Conservation (phyloP, 495 filamentous ascomycete species). For the Peziza echinospora region DNA sequence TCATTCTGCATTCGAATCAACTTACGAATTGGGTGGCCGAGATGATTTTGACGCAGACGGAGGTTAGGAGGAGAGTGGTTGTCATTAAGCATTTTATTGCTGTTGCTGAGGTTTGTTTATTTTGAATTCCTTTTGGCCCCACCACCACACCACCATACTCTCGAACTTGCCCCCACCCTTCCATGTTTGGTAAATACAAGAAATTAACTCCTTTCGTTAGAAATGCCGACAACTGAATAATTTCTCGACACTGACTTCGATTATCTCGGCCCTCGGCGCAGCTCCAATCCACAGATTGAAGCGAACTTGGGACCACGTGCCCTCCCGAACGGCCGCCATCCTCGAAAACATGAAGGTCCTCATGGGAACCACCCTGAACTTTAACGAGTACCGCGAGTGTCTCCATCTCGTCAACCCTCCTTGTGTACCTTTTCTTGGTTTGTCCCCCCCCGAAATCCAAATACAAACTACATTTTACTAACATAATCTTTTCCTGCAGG, state of each 20-base stretch:
- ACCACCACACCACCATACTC: too few species aligned
- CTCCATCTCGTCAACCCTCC: conserved; percentile 83
- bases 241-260: conserved; percentile 94
- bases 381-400: conserved; percentile 84
- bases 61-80: conserved; percentile 84
- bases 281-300: conserved; percentile 84
- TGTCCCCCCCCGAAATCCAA: conserved; percentile 12
- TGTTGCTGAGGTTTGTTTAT: conserved; percentile 69
- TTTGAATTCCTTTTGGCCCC: too few species aligned
- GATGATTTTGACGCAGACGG: conserved; percentile 86
- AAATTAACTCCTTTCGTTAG: too few species aligned
- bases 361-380: conserved; percentile 97
- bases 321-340: conserved; percentile 51
- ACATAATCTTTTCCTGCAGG: conserved; percentile 28
- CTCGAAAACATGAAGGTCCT: conserved; percentile 79
- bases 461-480: conserved; percentile 3
- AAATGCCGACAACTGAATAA: conserved; percentile 92
- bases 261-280: conserved; percentile 84
- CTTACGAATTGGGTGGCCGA: conserved; percentile 99
- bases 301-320: conserved; percentile 87
- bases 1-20: conserved; percentile 95
- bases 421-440: conserved; percentile 97
- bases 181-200: too few species aligned
- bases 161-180: too few species aligned
- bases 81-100: conserved; percentile 97